Evolutionary conservation across 345 rosid genomes (phyloP).

Genomic region (Eucalyptus fibrosa): DNA sequence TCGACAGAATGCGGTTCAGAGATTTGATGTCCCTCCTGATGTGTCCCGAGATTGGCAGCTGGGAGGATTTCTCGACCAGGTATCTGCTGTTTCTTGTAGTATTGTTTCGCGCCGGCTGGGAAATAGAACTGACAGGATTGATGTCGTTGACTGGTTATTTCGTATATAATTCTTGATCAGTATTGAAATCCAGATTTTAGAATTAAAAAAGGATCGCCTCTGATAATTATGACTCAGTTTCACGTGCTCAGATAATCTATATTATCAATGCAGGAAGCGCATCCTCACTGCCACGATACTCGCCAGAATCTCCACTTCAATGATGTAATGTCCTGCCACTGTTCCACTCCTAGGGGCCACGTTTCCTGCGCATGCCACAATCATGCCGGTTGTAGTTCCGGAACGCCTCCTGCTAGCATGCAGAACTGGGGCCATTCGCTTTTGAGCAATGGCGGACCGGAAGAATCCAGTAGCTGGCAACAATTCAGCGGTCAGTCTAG

Average conservation of each 20-base stretch:
- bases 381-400: not conserved
- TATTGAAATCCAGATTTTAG: not conserved
- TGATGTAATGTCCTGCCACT: no score
- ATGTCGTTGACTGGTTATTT: not conserved
- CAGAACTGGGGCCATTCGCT: not conserved
- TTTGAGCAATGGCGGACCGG: not conserved
- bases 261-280: no score
- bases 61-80: not conserved
- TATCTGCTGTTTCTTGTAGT: not conserved
- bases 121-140: not conserved
- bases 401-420: not conserved
- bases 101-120: not conserved
- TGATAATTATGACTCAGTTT: no score
- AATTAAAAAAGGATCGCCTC: not conserved
- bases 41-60: not conserved
- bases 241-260: no score
- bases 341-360: not conserved
- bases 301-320: no score
- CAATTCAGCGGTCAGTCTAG: not conserved
- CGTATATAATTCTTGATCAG: not conserved
- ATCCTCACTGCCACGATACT: no score
- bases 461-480: not conserved
- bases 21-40: not conserved
- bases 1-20: not conserved
- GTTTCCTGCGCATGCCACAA: not conserved